Conservation (phyloP, 148 eudicot species). For the Chenopodium formosanum region DNA sequence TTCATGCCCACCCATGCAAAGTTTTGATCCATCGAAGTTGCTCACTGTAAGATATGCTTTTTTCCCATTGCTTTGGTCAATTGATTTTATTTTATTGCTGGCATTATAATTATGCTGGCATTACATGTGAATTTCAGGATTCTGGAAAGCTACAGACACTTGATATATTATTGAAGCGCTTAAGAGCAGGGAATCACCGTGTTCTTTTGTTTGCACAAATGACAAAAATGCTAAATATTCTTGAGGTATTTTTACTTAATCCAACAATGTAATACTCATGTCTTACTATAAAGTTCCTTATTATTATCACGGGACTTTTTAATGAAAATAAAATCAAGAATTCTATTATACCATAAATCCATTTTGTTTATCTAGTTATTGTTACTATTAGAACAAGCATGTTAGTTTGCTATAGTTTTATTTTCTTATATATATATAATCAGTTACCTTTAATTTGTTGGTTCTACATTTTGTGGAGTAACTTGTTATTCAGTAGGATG, state of each 20-base stretch:
- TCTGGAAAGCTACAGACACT: conserved; percentile 98
- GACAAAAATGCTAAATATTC: conserved; percentile 97
- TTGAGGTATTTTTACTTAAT: conserved; percentile 59
- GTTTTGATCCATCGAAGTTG: conserved; percentile 94
- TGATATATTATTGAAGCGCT: conserved; percentile 90
- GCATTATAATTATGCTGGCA: conserved; percentile 16
- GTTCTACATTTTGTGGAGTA: too few species aligned
- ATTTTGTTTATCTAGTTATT: neutral
- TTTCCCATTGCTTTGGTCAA: conserved; percentile 4
- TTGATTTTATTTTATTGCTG: neutral
- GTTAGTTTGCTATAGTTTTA: neutral
- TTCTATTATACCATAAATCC: neutral
- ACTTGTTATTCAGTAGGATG: too few species aligned
- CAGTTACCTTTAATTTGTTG: too few species aligned
- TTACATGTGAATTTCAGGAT: conserved; percentile 50
- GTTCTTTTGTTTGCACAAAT: conserved; percentile 96
- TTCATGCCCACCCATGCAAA: conserved; percentile 91
- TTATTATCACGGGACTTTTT: neutral
- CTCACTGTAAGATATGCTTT: conserved; percentile 60
- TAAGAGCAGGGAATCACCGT: conserved; percentile 92
- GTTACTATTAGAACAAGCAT: too few species aligned
- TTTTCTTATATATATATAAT: too few species aligned
- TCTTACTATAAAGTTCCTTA: neutral
- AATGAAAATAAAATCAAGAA: neutral
- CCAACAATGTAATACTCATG: neutral